Evolutionary conservation across 2,329 filamentous ascomycete species (phyloP).

Genomic region (Parafenestella ontariensis): DNA sequence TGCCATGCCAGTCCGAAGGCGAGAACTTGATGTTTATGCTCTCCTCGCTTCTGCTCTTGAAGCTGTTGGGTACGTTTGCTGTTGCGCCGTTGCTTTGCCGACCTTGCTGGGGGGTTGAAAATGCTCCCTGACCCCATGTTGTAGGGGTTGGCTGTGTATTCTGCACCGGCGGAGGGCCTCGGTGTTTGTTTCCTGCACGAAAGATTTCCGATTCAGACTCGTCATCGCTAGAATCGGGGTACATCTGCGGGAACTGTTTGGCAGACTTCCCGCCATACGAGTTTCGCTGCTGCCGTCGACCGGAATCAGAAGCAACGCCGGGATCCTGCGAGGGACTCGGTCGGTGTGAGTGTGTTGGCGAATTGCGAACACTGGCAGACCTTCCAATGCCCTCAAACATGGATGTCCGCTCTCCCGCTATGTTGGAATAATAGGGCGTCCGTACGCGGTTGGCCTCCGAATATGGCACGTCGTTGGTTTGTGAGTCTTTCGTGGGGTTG

Average conservation of each 20-base stretch:
- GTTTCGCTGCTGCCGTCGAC: slow-evolving; percentile 33
- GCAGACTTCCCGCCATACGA: slow-evolving; percentile 31
- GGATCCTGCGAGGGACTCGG: slow-evolving; percentile 30
- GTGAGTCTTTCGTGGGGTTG: slow-evolving; percentile 26
- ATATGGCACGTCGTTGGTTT: slow-evolving; percentile 44
- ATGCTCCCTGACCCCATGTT: slow-evolving; percentile 22
- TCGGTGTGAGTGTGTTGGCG: slow-evolving; percentile 45
- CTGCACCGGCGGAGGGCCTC: slow-evolving; percentile 22
- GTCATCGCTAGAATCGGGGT: slow-evolving; percentile 39
- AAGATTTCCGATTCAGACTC: slow-evolving; percentile 36
- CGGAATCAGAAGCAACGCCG: slow-evolving; percentile 42
- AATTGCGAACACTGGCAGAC: slow-evolving; percentile 61
- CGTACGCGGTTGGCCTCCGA: slow-evolving; percentile 58
- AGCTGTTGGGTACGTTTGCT: slow-evolving; percentile 32
- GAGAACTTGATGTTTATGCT: slow-evolving; percentile 59
- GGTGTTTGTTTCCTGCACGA: slow-evolving; percentile 19
- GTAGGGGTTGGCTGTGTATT: slow-evolving; percentile 25
- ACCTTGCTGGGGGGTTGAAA: slow-evolving; percentile 26
- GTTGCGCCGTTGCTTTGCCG: slow-evolving; percentile 19
- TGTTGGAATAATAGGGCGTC: slow-evolving; percentile 60
- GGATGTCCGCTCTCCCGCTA: slow-evolving; percentile 64
- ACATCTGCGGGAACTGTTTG: slow-evolving; percentile 37
- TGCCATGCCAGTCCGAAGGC: slow-evolving; percentile 55
- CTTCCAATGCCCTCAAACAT: slow-evolving; percentile 61
- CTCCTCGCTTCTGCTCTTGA: slow-evolving; percentile 57